A percentile compares a stretch with the other conserved stretches of the same genome.
These are phyloP conservation scores for Aureobasidium sp. DNA, from an alignment of 2,329 filamentous ascomycete genomes.

Conservation along the genomic window DNA sequence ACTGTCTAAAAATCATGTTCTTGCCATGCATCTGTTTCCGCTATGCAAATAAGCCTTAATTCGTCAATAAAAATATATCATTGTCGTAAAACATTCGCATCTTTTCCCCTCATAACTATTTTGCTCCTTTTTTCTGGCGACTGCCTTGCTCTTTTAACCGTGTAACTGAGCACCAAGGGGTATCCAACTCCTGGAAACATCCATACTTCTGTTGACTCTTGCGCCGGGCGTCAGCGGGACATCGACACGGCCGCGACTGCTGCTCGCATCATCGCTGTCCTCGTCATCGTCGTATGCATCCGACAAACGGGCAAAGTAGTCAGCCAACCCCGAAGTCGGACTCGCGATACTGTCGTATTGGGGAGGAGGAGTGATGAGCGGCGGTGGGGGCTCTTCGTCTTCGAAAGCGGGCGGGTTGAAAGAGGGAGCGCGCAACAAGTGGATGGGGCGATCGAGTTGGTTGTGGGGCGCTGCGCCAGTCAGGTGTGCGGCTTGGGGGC, in stretches of 20 bases:
- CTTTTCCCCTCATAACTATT: not conserved
- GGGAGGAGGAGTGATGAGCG: conserved; percentile 72
- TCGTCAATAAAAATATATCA: not conserved
- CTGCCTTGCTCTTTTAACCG: not conserved
- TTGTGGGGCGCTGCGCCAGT: conserved; percentile 38
- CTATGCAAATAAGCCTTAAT: not conserved
- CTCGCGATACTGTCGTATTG: conserved; percentile 76
- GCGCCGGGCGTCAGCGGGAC: conserved; percentile 58
- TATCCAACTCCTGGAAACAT: conserved; percentile 51
- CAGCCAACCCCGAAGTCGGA: conserved; percentile 63
- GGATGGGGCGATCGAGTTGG: conserved; percentile 62
- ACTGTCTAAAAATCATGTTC: not conserved
- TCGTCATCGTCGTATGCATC: conserved; percentile 55
- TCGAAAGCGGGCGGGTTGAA: conserved; percentile 86
- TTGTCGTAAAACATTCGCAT: not conserved
- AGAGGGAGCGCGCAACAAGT: conserved; percentile 73
- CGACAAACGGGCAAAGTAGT: conserved; percentile 78
- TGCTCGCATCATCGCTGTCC: conserved; percentile 42
- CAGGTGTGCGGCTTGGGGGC: conserved; percentile 41
- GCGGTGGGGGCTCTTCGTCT: conserved; percentile 68
- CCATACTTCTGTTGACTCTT: conserved; percentile 57
- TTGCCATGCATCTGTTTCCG: not conserved
- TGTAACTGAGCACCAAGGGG: conserved; percentile 10
- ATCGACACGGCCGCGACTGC: conserved; percentile 38
- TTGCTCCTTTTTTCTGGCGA: not conserved